These are phyloP conservation scores for Zalerion maritima DNA, from an alignment of 495 filamentous ascomycete genomes.

Conservation along the genomic window DNA sequence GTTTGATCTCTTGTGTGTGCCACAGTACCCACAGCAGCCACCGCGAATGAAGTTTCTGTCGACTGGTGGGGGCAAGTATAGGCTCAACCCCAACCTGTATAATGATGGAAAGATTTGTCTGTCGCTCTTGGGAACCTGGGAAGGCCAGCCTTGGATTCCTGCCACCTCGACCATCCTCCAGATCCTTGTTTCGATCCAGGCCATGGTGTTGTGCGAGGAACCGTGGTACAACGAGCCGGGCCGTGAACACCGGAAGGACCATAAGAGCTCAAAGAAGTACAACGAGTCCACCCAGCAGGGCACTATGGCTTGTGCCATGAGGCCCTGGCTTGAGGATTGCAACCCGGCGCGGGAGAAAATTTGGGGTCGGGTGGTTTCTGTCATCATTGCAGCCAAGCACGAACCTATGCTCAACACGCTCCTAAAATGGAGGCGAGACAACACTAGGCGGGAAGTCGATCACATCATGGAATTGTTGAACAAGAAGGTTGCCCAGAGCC, in stretches of 20 bases:
- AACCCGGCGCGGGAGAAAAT: too few relatives aligned
- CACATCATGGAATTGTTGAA: too few relatives aligned
- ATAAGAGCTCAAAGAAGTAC: slow-evolving; percentile 15
- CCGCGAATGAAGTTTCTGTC: slow-evolving; percentile 37
- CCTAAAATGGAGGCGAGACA: too few relatives aligned
- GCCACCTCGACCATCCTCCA: slow-evolving; percentile 40
- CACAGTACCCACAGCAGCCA: slow-evolving; percentile 32
- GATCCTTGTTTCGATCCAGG: slow-evolving; percentile 45
- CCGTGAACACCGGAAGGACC: slow-evolving; percentile 14
- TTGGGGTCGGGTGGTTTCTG: too few relatives aligned
- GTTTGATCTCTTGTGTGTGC: slow-evolving; percentile 38
- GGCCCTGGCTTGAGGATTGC: too few relatives aligned
- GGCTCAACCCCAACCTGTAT: slow-evolving; percentile 50
- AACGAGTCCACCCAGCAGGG: too few relatives aligned
- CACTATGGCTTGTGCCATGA: too few relatives aligned
- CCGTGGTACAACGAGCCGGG: slow-evolving; percentile 48
- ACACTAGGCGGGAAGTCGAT: too few relatives aligned
- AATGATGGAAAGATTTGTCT: slow-evolving; percentile 42
- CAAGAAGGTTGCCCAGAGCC: too few relatives aligned
- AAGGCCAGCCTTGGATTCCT: slow-evolving; percentile 38
- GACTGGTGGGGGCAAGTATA: slow-evolving; percentile 26
- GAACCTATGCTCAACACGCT: too few relatives aligned
- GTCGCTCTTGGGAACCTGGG: slow-evolving; percentile 44
- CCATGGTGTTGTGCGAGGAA: slow-evolving; percentile 43
- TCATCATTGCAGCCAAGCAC: too few relatives aligned